These are phyloP conservation scores for Macrolepiota albuminosa DNA, from an alignment of 768 basidiomycete species.

Conservation along the genomic window DNA sequence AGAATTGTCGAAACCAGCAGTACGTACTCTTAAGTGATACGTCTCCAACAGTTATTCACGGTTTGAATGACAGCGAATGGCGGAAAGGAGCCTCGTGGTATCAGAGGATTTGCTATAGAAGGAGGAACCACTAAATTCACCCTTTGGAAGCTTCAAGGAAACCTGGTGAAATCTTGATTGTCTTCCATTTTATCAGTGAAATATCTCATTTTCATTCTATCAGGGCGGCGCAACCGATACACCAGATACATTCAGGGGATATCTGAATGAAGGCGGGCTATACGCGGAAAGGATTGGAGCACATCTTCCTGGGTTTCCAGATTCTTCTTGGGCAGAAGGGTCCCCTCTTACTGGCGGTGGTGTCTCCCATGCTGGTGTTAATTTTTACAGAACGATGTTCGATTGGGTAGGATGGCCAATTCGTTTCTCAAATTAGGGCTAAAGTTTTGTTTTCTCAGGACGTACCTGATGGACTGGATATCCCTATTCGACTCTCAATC, in stretches of 20 bases:
- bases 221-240: slow-evolving; percentile 33
- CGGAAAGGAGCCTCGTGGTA: slow-evolving; percentile 46
- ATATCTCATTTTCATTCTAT: neutral
- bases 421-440: neutral
- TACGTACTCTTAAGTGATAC: too few species aligned
- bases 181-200: neutral
- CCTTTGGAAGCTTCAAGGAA: slow-evolving; percentile 40
- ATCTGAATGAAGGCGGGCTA: slow-evolving; percentile 48
- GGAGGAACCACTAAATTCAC: slow-evolving; percentile 34
- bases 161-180: slow-evolving; percentile 20
- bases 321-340: slow-evolving; percentile 31
- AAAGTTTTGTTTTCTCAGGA: slow-evolving; percentile 18
- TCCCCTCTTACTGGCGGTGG: slow-evolving; percentile 23
- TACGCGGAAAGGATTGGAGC: slow-evolving; percentile 46
- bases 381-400: slow-evolving; percentile 41
- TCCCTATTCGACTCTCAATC: slow-evolving; percentile 41
- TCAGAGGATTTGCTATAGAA: slow-evolving; percentile 39
- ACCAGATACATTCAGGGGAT: slow-evolving; percentile 42
- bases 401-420: slow-evolving; percentile 24
- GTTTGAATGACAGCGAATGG: too few species aligned
- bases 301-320: slow-evolving; percentile 44
- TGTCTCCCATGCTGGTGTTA: slow-evolving; percentile 34
- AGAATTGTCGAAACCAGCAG: too few species aligned
- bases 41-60: too few species aligned
- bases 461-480: slow-evolving; percentile 35